Percentiles rank a stretch among this genome's conserved stretches.
These are phyloP conservation scores for Psidium guajava DNA, from an alignment of 345 rosid species.

Conservation along the genomic window DNA sequence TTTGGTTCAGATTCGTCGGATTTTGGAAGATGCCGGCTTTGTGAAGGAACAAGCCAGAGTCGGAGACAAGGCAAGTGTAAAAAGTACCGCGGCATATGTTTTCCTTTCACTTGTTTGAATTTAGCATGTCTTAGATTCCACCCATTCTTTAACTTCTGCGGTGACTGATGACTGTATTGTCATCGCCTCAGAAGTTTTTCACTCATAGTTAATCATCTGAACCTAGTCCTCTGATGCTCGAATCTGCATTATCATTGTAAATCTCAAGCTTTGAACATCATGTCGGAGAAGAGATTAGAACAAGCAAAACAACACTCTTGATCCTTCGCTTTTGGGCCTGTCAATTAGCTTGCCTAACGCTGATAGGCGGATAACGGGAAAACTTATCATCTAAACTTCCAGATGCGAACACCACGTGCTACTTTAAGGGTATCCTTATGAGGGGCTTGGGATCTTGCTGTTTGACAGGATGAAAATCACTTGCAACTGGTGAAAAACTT, in stretches of 20 bases:
- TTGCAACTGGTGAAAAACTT: conserved; percentile 44
- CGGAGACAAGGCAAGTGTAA: conserved; percentile 39
- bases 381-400: neutral
- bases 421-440: neutral
- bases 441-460: neutral
- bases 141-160: neutral
- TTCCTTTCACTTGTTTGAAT: neutral
- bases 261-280: neutral
- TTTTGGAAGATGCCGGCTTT: conserved; percentile 53
- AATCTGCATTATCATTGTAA: neutral
- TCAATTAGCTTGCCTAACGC: neutral
- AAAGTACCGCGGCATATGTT: neutral
- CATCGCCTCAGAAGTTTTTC: neutral
- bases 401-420: neutral
- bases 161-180: neutral
- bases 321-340: neutral
- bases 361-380: neutral
- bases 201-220: neutral
- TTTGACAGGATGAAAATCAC: conserved; percentile 57
- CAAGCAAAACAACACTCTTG: neutral
- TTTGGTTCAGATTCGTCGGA: conserved; percentile 39
- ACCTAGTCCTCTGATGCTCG: neutral
- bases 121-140: neutral
- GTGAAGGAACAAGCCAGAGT: conserved; percentile 58
- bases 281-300: neutral